Conservation (phyloP, 2,329 filamentous ascomycete species). For the Pseudogymnoascus sp. region DNA sequence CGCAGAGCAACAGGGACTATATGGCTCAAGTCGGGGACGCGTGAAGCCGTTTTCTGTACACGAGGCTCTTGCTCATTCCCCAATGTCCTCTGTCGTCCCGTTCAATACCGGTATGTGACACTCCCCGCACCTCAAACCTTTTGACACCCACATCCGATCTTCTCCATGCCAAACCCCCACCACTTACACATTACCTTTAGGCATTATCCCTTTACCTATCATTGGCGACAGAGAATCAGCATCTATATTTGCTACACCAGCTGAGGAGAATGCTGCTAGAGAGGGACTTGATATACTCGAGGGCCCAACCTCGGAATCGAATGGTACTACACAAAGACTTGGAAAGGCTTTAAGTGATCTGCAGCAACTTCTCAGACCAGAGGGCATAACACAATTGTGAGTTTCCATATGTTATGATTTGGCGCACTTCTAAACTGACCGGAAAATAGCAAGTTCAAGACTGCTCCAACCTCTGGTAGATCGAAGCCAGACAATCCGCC, state of each 20-base stretch:
- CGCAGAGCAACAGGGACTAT: not conserved
- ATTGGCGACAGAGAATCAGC: slow-evolving; percentile 45
- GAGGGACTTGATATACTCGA: slow-evolving; percentile 59
- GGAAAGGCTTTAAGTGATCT: slow-evolving; percentile 67
- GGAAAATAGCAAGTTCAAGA: slow-evolving; percentile 47
- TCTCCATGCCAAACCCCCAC: slow-evolving; percentile 16
- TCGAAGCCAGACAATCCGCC: slow-evolving; percentile 14
- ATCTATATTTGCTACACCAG: slow-evolving; percentile 44
- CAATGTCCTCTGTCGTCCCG: slow-evolving; percentile 70
- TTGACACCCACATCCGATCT: slow-evolving; percentile 8
- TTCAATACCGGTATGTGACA: slow-evolving; percentile 58
- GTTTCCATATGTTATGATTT: slow-evolving; percentile 13
- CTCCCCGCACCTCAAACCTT: slow-evolving; percentile 11
- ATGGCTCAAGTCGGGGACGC: slow-evolving; percentile 20
- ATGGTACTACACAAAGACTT: slow-evolving; percentile 53
- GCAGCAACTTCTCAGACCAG: slow-evolving; percentile 61
- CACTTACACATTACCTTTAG: slow-evolving; percentile 32
- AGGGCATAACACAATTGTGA: slow-evolving; percentile 55
- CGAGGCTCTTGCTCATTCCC: slow-evolving; percentile 73
- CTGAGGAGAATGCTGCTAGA: slow-evolving; percentile 43
- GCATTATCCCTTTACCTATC: slow-evolving; percentile 56
- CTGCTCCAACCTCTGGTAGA: slow-evolving; percentile 32
- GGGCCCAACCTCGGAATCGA: slow-evolving; percentile 51
- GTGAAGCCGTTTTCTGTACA: slow-evolving; percentile 51
- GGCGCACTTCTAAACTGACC: not conserved